Percentiles rank a stretch among this genome's conserved stretches.
Evolutionary conservation across 1,284 basidiomycete genomes (phyloP).

Genomic region (Wallemia hederae): DNA sequence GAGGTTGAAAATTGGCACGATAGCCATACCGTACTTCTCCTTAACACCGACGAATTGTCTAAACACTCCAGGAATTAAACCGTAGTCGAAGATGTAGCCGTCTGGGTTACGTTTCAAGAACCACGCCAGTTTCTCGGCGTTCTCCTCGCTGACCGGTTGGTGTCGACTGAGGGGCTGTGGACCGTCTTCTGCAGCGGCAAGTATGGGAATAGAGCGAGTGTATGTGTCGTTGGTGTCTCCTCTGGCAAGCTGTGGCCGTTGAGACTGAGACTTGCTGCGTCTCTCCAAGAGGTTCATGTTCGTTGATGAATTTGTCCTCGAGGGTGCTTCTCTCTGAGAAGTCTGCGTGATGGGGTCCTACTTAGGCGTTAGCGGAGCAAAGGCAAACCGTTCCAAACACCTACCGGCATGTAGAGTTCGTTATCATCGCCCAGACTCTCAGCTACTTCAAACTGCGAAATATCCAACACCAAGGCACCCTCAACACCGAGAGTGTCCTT

Average conservation of each 20-base stretch:
- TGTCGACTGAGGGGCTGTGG: slow-evolving; percentile 9
- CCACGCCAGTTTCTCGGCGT: slow-evolving; percentile 37
- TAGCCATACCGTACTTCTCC: slow-evolving; percentile 58
- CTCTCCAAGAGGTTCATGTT: background rate
- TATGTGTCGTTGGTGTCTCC: background rate
- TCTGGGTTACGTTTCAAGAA: slow-evolving; percentile 39
- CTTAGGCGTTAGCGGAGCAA: background rate
- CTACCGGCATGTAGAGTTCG: slow-evolving; percentile 11
- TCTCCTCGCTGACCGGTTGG: slow-evolving; percentile 29
- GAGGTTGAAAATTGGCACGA: slow-evolving; percentile 73
- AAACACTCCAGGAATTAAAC: slow-evolving; percentile 44
- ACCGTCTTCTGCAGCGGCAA: slow-evolving; percentile 8
- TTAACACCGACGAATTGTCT: slow-evolving; percentile 41
- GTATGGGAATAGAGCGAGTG: slow-evolving; percentile 11
- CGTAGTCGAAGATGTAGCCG: slow-evolving; percentile 46
- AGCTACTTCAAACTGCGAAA: slow-evolving; percentile 63
- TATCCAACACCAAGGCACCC: slow-evolving; percentile 66
- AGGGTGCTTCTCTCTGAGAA: background rate
- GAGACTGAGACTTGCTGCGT: background rate
- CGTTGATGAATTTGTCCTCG: background rate
- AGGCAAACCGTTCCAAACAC: background rate
- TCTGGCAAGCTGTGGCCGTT: background rate
- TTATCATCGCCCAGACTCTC: slow-evolving; percentile 27
- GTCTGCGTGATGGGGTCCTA: background rate
- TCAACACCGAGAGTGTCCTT: slow-evolving; percentile 69